Evolutionary conservation across 768 basidiomycete genomes (phyloP), one percentile per base, ranked within the genome.

Genomic region (Amanita brunnescens): DNA sequence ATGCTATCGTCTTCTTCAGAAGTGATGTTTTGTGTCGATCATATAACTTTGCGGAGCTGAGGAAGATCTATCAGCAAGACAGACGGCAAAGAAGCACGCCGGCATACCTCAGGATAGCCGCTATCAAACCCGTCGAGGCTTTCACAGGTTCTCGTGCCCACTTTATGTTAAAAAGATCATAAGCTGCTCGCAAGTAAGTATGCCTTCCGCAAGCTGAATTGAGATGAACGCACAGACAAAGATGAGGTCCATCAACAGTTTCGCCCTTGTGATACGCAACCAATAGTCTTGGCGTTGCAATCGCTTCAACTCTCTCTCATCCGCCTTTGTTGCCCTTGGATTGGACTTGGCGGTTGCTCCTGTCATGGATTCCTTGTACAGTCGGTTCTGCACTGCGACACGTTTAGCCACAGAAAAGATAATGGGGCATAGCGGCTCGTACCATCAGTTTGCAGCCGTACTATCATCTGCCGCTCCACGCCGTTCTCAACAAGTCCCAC

Each of bases 401-500:
- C 48, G 24, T 45, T 41, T 42, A 35, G 44, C 49, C 33, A 41
- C 29, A 24, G 37, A 35, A 37, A 18, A 48, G 18, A 54, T 40
- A 42, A 4, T n/a, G 53, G 45, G 64, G 43, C 12, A 32, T 14
- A 12, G 33, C 21, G 10, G 23, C 24, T 14, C 40, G 54, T 57
- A 84, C 88, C 80, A 72, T 87, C 73, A 38, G 78, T 74, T 62
- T 80, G 79, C 35, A 81, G 71, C 48, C 76, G 73, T 33, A 71
- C 75, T 26, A 88, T 83, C 56, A 91, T 77, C 55, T 80, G 75
- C 58, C 84, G 73, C 63, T 92, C 88, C 2, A 92, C 81, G 6
- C 80, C 79, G 63, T 91, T 89, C 69, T 91, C 88, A 6, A 91
- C 88, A 5, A 92, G 70, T 43, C 82, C 83, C 10, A 88, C 87